Evolutionary conservation across 2,329 filamentous ascomycete genomes (phyloP), one percentile per base, ranked within the genome.

Genomic region (Boeremia lycopersici): DNA sequence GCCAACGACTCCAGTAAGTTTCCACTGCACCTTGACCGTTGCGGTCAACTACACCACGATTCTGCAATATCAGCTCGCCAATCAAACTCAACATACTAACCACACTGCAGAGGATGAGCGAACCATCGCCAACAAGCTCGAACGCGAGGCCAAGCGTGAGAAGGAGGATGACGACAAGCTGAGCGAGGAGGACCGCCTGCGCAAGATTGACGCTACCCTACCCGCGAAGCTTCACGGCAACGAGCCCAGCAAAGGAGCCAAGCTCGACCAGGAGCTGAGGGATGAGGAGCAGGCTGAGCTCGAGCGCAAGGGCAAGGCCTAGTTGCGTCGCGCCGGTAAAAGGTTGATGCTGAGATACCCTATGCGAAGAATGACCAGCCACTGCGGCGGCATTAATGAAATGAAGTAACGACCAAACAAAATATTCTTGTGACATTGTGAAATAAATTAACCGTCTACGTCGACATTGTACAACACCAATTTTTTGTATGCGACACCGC

Each of bases 121-220:
- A 69, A 81, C 86, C 38, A 89, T 91, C 48, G 85, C 85, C 73
- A 91, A 91, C 80, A 86, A 86, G 66, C 78, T 90, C 26, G 88
- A 81, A 23, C 83, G 84, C 15, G 88, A 87, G 68, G 80, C 83
- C 74, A 82, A 81, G 68, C 76, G 77, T 2, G 78, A 82, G 47
- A 64, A 81, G 25, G 76, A 79, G 26, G 52, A 55, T 1, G 71
- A 76, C 29, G 59, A 63, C 46, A 55, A 55, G 35, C 59, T 72
- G 49, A 62, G 69, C 53, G 61, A 64, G 40, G 59, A 74, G 39
- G 77, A 81, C 64, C 62, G 41, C 34, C 66, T 57, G 65, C 71
- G 65, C 64, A 82, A 89, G 77, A 75, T 84, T 65, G 87, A 91
- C 63, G 81, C 88, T 3, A 90, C 74, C 3, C 62, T 77, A 38